These are phyloP conservation scores for Rhodotorula taiwanensis DNA, from an alignment of 768 basidiomycete genomes.

Conservation along the genomic window DNA sequence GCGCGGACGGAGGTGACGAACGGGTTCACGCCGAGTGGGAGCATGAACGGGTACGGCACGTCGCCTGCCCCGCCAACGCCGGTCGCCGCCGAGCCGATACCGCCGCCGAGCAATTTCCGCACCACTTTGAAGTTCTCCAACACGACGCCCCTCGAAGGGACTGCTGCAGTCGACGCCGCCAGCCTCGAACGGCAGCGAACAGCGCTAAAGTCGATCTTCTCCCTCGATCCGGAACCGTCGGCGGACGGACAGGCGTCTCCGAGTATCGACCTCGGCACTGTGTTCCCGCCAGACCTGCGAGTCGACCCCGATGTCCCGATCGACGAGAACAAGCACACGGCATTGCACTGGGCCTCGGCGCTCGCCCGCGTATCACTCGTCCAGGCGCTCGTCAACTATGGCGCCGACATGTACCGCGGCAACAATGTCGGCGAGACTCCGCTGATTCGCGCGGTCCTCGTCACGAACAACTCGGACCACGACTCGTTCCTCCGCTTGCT, in stretches of 20 bases:
- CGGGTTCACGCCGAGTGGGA: neutral
- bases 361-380: conserved; percentile 65
- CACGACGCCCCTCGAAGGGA: conserved; percentile 8
- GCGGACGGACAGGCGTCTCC: neutral
- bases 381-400: conserved; percentile 62
- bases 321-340: conserved; percentile 90
- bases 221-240: conserved; percentile 8
- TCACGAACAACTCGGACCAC: conserved; percentile 74
- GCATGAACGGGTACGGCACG: neutral
- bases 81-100: neutral
- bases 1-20: conserved; percentile 8
- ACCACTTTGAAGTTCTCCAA: conserved; percentile 19
- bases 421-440: conserved; percentile 93
- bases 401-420: conserved; percentile 83
- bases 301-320: conserved; percentile 75
- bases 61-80: neutral
- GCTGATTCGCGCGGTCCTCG: conserved; percentile 81
- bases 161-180: neutral
- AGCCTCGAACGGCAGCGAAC: conserved; percentile 17
- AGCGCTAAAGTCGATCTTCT: conserved; percentile 30
- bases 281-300: conserved; percentile 37
- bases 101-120: conserved; percentile 17
- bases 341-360: conserved; percentile 85
- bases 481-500: conserved; percentile 68
- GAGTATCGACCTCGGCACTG: conserved; percentile 15